Evolutionary conservation across 2,329 filamentous ascomycete species (phyloP).

Genomic region (Aspergillus candidus): DNA sequence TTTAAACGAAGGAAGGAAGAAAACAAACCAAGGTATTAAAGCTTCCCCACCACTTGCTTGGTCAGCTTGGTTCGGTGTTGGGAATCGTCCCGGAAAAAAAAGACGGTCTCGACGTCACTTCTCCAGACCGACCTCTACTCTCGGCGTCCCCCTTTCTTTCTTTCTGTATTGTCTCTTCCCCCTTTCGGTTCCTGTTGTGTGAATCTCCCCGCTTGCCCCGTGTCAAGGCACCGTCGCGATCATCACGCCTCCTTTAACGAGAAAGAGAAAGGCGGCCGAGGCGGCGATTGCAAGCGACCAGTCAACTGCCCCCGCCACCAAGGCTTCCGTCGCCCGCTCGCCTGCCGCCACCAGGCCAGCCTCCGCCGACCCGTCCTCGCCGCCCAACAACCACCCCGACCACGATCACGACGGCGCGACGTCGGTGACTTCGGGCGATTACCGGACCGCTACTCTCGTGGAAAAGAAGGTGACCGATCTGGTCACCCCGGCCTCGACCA

Average conservation of each 20-base stretch:
- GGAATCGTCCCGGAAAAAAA: conserved; percentile 20
- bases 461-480: conserved; percentile 30
- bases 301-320: conserved; percentile 25
- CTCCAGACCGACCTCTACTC: conserved; percentile 18
- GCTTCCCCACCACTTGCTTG: conserved; percentile 5
- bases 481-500: conserved; percentile 40
- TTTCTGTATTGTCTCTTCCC: no score
- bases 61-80: conserved; percentile 22
- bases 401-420: conserved; percentile 8
- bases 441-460: conserved; percentile 5
- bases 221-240: conserved; percentile 12
- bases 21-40: neutral
- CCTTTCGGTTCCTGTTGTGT: no score
- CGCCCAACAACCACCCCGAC: conserved; percentile 16
- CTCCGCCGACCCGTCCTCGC: conserved; percentile 15
- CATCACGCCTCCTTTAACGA: conserved; percentile 50
- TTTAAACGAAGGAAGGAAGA: no score
- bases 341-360: conserved; percentile 19
- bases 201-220: conserved; percentile 13
- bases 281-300: conserved; percentile 30
- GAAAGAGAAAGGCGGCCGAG: conserved; percentile 51
- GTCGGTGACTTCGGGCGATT: conserved; percentile 8
- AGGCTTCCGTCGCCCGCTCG: conserved; percentile 18
- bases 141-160: conserved; percentile 12
- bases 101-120: conserved; percentile 16